A percentile compares a stretch with the other conserved stretches of the same genome.
phyloP scores from a whole-genome alignment of 805 yeast genomes.

The Blastobotrys robertii region DNA sequence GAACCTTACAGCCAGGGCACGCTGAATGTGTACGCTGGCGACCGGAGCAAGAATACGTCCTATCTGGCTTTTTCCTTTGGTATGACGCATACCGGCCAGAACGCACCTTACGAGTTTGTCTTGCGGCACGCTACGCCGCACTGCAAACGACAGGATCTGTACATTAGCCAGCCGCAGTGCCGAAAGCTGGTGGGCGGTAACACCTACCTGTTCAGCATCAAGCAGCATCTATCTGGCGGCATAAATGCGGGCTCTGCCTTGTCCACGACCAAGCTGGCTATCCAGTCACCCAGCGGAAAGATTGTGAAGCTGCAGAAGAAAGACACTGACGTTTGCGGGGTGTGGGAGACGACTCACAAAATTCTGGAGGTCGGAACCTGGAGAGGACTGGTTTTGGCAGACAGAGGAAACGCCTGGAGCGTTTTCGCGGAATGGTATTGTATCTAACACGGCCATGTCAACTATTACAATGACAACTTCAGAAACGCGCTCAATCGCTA shows the following conservation, averaged over 20 bases:
- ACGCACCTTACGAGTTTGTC: conserved; percentile 57
- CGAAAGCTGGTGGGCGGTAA: conserved; percentile 45
- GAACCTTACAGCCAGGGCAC: conserved; percentile 58
- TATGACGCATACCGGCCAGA: conserved; percentile 58
- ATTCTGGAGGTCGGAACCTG: conserved; percentile 71
- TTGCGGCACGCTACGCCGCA: conserved; percentile 63
- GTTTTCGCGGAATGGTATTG: conserved; percentile 89
- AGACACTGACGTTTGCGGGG: conserved; percentile 20
- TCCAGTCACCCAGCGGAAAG: conserved; percentile 81
- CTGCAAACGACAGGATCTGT: conserved; percentile 62
- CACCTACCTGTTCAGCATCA: conserved; percentile 54
- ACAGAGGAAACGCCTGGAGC: conserved; percentile 71
- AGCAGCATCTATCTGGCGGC: conserved; percentile 52
- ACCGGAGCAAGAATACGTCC: conserved; percentile 33
- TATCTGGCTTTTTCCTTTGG: conserved; percentile 68
- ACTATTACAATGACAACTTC: too few species aligned
- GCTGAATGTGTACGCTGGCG: conserved; percentile 64
- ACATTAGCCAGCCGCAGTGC: conserved; percentile 78
- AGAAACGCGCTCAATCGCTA: too few species aligned
- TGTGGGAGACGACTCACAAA: conserved; percentile 51
- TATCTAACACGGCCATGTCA: conserved; percentile 17
- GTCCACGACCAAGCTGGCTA: conserved; percentile 47
- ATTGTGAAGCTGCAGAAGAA: conserved; percentile 47
- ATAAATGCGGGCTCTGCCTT: conserved; percentile 31
- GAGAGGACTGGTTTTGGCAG: conserved; percentile 74